phyloP scores from a whole-genome alignment of 257 asterid genomes.

The Pogostemon cablin region DNA sequence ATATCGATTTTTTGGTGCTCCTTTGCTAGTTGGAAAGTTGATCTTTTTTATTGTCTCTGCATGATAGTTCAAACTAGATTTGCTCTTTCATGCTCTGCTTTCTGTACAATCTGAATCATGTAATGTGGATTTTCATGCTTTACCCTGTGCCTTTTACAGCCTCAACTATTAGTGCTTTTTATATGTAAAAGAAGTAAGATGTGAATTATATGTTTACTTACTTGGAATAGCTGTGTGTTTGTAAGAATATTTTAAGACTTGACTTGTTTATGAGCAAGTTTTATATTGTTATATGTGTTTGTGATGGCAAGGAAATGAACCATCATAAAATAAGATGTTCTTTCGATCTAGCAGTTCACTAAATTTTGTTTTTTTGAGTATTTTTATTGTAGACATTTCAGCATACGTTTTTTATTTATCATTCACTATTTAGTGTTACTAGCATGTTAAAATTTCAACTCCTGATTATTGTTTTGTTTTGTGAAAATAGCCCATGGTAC shows the following conservation, averaged over 20 bases:
- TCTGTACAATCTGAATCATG: too few relatives aligned
- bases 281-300: too few relatives aligned
- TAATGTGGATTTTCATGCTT: background rate
- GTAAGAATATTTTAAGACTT: too few relatives aligned
- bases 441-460: background rate
- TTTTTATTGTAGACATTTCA: background rate
- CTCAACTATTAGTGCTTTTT: background rate
- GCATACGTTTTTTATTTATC: background rate
- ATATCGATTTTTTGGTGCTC: too few relatives aligned
- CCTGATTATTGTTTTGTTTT: constrained; percentile 4
- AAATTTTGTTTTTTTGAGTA: background rate
- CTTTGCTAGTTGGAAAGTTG: too few relatives aligned
- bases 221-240: too few relatives aligned
- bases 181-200: background rate
- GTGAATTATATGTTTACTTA: background rate
- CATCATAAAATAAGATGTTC: background rate
- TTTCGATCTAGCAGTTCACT: background rate
- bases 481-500: background rate
- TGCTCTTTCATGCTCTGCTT: too few relatives aligned
- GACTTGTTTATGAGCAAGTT: too few relatives aligned
- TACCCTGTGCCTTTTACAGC: constrained; percentile 3
- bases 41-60: too few relatives aligned
- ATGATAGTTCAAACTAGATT: too few relatives aligned
- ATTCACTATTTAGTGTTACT: constrained; percentile 2
- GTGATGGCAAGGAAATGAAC: background rate